Evolutionary conservation across 768 basidiomycete species (phyloP).

Genomic region (Saitozyma podzolica): DNA sequence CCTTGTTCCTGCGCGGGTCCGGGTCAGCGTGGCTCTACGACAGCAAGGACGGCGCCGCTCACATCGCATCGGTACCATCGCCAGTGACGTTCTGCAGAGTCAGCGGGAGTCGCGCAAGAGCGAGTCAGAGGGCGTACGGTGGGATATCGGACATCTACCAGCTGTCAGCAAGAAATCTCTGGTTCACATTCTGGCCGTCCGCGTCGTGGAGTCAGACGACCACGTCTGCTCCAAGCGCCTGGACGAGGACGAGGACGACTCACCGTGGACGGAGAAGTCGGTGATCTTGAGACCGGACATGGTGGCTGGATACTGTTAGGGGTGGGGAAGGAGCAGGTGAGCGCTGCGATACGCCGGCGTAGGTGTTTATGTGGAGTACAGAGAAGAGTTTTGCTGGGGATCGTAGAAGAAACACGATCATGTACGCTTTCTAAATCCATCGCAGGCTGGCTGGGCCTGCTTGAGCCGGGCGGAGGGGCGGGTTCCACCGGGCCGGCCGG

Average conservation of each 20-base stretch:
- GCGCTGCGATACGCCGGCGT: no score
- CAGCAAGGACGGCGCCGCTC: conserved; percentile 30
- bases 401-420: no score
- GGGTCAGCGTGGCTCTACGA: neutral
- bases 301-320: neutral
- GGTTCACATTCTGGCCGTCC: neutral
- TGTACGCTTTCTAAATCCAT: no score
- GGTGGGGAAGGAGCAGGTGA: no score
- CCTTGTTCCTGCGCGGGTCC: conserved; percentile 72
- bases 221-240: neutral
- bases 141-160: conserved; percentile 82
- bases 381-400: no score
- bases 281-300: conserved; percentile 47
- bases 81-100: conserved; percentile 67
- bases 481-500: no score
- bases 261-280: conserved; percentile 51
- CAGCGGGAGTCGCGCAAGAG: neutral
- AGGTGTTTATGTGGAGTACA: no score
- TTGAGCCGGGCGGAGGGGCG: no score
- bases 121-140: conserved; percentile 54
- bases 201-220: conserved; percentile 3
- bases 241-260: conserved; percentile 11
- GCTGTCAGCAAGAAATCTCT: neutral
- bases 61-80: conserved; percentile 94
- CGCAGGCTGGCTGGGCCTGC: no score